These are phyloP conservation scores for Eucommia ulmoides DNA, from an alignment of 257 asterid genomes.

Conservation along the genomic window DNA sequence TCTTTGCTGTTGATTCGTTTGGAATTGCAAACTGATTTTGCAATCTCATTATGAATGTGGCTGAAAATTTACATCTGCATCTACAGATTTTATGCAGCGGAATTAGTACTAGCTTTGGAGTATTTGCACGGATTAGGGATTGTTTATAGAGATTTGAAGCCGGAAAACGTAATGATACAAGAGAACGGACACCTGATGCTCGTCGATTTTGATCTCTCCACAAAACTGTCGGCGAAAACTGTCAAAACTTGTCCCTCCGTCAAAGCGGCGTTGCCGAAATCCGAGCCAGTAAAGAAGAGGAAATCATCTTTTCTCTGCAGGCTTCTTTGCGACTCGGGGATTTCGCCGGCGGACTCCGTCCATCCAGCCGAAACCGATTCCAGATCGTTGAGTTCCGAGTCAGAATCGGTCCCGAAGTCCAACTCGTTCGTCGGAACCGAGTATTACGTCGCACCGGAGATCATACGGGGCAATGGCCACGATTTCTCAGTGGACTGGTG, in stretches of 20 bases:
- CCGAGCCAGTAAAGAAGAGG: slow-evolving; percentile 16
- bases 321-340: slow-evolving; percentile 33
- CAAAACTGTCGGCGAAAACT: slow-evolving; percentile 44
- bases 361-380: slow-evolving; percentile 21
- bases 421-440: slow-evolving; percentile 97
- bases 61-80: background rate
- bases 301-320: slow-evolving; percentile 12
- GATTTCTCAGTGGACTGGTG: too few species aligned
- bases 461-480: slow-evolving; percentile 74
- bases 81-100: slow-evolving; percentile 90
- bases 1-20: background rate
- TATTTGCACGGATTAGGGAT: slow-evolving; percentile 71
- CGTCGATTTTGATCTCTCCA: too few species aligned
- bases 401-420: slow-evolving; percentile 41
- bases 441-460: slow-evolving; percentile 91
- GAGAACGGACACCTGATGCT: slow-evolving; percentile 83
- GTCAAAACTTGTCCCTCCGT: slow-evolving; percentile 22
- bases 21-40: background rate
- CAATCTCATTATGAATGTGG: background rate
- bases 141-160: slow-evolving; percentile 88
- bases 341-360: slow-evolving; percentile 33
- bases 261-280: slow-evolving; percentile 5
- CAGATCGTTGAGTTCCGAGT: slow-evolving; percentile 21
- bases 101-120: slow-evolving; percentile 72
- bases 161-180: slow-evolving; percentile 92